phyloP scores from a whole-genome alignment of 148 eudicot genomes.

The Vaccinium macrocarpon region DNA sequence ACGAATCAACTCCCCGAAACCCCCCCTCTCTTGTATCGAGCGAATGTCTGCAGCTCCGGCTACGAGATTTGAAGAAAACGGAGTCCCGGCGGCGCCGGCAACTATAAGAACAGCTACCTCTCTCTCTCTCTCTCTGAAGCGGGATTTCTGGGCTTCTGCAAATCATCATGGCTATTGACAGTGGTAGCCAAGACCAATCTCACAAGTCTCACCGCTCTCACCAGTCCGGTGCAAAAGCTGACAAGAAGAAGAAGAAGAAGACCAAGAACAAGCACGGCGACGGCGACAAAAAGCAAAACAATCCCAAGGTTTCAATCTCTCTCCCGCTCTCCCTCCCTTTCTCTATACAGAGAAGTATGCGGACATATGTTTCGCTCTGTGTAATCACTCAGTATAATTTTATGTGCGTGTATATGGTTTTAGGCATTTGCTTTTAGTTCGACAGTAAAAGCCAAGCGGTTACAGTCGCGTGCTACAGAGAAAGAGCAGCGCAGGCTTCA shows the following conservation, averaged over 20 bases:
- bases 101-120: background rate
- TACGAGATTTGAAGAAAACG: too few species aligned
- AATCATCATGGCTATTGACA: conserved; percentile 34
- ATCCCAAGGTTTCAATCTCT: conserved; percentile 63
- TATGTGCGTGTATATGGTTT: background rate
- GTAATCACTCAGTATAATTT: too few species aligned
- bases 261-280: conserved; percentile 25
- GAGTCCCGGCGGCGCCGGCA: too few species aligned
- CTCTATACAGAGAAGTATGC: background rate
- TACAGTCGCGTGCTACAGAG: conserved; percentile 66
- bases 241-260: conserved; percentile 40
- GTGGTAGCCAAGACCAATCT: conserved; percentile 33
- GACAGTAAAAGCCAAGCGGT: conserved; percentile 68
- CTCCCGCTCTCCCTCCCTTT: background rate
- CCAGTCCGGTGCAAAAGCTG: conserved; percentile 62
- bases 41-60: too few species aligned
- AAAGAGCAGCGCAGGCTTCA: conserved; percentile 91
- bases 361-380: too few species aligned
- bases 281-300: conserved; percentile 35
- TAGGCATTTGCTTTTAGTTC: conserved; percentile 85
- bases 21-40: too few species aligned
- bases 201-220: conserved; percentile 63
- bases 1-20: too few species aligned
- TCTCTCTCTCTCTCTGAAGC: background rate
- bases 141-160: background rate